A percentile compares a stretch with the other conserved stretches of the same genome.
Conservation (phyloP, 257 asterid genomes). For the Eucommia ulmoides region DNA sequence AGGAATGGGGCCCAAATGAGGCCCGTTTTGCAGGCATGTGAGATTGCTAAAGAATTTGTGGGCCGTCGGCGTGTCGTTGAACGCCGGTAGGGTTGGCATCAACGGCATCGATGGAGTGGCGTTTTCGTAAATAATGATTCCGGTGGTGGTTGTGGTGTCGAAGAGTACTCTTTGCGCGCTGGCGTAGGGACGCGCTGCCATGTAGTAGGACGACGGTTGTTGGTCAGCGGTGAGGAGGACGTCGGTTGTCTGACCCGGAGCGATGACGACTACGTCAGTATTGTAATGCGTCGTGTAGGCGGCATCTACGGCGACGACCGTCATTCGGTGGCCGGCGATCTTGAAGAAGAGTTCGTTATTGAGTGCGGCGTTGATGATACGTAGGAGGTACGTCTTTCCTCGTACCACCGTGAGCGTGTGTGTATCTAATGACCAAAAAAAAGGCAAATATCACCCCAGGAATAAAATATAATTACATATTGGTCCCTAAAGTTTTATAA, state of each 20-base stretch:
- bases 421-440: constrained; percentile 19
- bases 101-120: too few relatives aligned
- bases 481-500: too few relatives aligned
- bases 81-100: too few relatives aligned
- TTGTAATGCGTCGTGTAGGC: constrained; percentile 47
- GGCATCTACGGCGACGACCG: too few relatives aligned
- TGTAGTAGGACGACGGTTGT: constrained; percentile 41
- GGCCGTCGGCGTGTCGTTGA: constrained; percentile 66
- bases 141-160: constrained; percentile 49
- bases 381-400: too few relatives aligned
- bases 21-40: constrained; percentile 38
- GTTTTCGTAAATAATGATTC: too few relatives aligned
- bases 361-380: too few relatives aligned
- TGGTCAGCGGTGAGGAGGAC: constrained; percentile 53
- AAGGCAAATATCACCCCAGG: too few relatives aligned
- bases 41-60: constrained; percentile 33
- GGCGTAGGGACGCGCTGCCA: constrained; percentile 53
- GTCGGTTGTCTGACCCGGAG: constrained; percentile 69
- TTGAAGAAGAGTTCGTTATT: too few relatives aligned
- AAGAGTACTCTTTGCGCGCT: constrained; percentile 22
- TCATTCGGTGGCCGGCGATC: too few relatives aligned
- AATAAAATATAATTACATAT: too few relatives aligned
- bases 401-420: constrained; percentile 30
- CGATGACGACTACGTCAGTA: constrained; percentile 52
- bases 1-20: constrained; percentile 43